Evolutionary conservation across 345 rosid genomes (phyloP).

Genomic region (Eucalyptus curtisii): DNA sequence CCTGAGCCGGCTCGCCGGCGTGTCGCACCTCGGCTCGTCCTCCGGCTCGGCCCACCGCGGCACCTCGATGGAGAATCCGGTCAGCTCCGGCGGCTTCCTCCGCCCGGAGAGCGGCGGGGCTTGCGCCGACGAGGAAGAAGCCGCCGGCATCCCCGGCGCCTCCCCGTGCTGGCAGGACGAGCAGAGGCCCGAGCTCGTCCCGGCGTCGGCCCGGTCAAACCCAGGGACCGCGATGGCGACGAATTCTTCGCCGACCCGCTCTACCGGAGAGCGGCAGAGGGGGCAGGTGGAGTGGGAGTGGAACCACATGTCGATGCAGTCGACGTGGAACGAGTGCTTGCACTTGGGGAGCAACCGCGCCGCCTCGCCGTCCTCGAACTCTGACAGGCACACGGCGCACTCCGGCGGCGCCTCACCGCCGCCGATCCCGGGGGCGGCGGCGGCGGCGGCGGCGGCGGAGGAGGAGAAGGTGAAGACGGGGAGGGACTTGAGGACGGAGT

Average conservation of each 20-base stretch:
- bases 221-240: neutral
- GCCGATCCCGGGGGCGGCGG: conserved; percentile 9
- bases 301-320: conserved; percentile 97
- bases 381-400: conserved; percentile 83
- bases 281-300: conserved; percentile 89
- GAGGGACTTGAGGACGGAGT: conserved; percentile 41
- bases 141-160: neutral
- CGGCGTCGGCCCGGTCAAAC: neutral
- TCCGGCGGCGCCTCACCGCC: conserved; percentile 36
- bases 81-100: conserved; percentile 32
- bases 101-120: conserved; percentile 3
- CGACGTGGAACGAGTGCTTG: conserved; percentile 71
- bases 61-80: conserved; percentile 12
- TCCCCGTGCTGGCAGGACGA: conserved; percentile 11
- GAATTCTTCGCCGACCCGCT: neutral
- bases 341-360: conserved; percentile 81
- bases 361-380: conserved; percentile 64
- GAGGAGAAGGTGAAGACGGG: conserved; percentile 51
- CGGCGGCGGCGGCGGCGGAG: neutral
- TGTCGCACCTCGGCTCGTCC: conserved; percentile 6
- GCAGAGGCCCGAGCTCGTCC: conserved; percentile 12
- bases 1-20: conserved; percentile 9
- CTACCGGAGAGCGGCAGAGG: conserved; percentile 76
- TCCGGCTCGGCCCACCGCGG: conserved; percentile 1
- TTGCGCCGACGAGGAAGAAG: neutral